Conservation (phyloP, 2,329 filamentous ascomycete species). For the Trichoderma harzianum region DNA sequence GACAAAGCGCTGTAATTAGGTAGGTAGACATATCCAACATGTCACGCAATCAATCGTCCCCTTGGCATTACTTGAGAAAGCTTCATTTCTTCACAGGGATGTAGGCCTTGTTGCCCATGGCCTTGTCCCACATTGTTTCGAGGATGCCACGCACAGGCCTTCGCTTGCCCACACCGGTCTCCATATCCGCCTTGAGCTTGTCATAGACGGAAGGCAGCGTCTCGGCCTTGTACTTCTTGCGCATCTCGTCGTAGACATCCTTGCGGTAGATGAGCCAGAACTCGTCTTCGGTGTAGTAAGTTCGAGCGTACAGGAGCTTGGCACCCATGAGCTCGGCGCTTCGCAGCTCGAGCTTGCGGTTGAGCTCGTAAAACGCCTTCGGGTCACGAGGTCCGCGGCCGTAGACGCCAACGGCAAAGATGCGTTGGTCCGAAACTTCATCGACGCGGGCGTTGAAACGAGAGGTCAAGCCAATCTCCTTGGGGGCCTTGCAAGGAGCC, state of each 20-base stretch:
- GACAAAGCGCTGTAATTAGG: conserved; percentile 8
- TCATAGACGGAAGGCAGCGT: conserved; percentile 49
- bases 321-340: conserved; percentile 49
- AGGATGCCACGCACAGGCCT: conserved; percentile 28
- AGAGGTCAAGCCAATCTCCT: conserved; percentile 31
- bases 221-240: conserved; percentile 48
- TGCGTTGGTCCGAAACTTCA: conserved; percentile 29
- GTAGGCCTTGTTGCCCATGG: conserved; percentile 29
- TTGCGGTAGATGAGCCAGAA: conserved; percentile 53
- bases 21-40: conserved; percentile 11
- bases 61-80: neutral
- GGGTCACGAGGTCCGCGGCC: conserved; percentile 36
- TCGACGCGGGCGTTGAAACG: conserved; percentile 33
- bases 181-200: conserved; percentile 45
- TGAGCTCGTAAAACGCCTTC: conserved; percentile 42
- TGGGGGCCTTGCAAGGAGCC: conserved; percentile 28
- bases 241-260: conserved; percentile 44
- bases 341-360: conserved; percentile 47
- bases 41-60: neutral
- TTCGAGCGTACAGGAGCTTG: conserved; percentile 56
- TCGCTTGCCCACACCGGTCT: conserved; percentile 26
- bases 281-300: conserved; percentile 50
- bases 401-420: conserved; percentile 48
- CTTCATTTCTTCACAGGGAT: conserved; percentile 26
- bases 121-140: conserved; percentile 32